A percentile compares a stretch with the other conserved stretches of the same genome.
These are phyloP conservation scores for Simplicillium aogashimaense DNA, from an alignment of 2,329 filamentous ascomycete species.

Conservation along the genomic window DNA sequence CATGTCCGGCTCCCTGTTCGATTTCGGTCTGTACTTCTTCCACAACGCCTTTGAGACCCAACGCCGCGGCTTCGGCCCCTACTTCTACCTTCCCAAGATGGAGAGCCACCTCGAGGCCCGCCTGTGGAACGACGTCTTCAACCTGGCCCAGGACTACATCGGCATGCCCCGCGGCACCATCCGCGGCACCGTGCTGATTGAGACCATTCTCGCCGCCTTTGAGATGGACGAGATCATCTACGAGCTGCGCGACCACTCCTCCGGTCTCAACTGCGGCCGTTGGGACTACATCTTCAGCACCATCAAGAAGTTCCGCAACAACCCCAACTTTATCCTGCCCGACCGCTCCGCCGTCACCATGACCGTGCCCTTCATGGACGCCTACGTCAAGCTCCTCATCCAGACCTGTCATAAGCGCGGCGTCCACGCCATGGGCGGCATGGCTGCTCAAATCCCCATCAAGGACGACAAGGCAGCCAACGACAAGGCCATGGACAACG, in stretches of 20 bases:
- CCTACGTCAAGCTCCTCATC: slow-evolving; percentile 91
- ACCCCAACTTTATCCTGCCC: slow-evolving; percentile 84
- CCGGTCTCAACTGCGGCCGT: slow-evolving; percentile 93
- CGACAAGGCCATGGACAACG: slow-evolving; percentile 86
- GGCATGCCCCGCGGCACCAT: slow-evolving; percentile 86
- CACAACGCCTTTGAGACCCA: slow-evolving; percentile 90
- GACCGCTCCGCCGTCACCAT: slow-evolving; percentile 89
- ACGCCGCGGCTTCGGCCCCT: slow-evolving; percentile 75
- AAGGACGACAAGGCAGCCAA: slow-evolving; percentile 89
- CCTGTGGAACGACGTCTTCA: slow-evolving; percentile 98
- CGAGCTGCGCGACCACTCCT: slow-evolving; percentile 91
- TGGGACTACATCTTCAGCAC: slow-evolving; percentile 99
- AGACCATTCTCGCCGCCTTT: slow-evolving; percentile 95
- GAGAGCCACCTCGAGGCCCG: slow-evolving; percentile 94
- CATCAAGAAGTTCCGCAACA: slow-evolving; percentile 98
- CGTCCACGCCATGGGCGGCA: slow-evolving; percentile 98
- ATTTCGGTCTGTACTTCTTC: slow-evolving; percentile 99
- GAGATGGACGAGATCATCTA: slow-evolving; percentile 99
- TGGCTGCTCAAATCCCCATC: slow-evolving; percentile 98
- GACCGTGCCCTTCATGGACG: slow-evolving; percentile 97
- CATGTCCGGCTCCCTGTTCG: slow-evolving; percentile 85
- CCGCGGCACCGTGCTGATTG: slow-evolving; percentile 89
- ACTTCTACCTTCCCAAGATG: slow-evolving; percentile 98
- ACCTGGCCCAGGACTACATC: slow-evolving; percentile 87
- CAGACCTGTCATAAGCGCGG: slow-evolving; percentile 95